Conservation (phyloP, 495 filamentous ascomycete genomes). For the Margaritispora aquatica region DNA sequence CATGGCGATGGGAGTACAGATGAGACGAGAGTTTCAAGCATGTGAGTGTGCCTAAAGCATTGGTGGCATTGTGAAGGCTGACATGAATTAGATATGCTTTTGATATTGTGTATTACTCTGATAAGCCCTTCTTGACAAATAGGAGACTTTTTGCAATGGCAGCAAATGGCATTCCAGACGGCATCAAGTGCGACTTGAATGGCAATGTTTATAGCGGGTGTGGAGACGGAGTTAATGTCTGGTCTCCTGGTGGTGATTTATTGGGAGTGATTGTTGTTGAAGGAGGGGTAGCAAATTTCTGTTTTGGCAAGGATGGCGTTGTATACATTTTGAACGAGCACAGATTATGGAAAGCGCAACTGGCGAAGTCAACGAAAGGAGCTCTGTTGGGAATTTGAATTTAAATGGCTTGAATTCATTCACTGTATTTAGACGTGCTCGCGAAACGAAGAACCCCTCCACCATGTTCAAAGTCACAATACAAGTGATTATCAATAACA, state of each 20-base stretch:
- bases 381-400: constrained; percentile 9
- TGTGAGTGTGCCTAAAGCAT: no score
- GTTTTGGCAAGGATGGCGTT: constrained; percentile 32
- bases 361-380: constrained; percentile 14
- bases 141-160: constrained; percentile 50
- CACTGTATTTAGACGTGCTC: background rate
- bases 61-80: background rate
- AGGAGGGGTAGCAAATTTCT: constrained; percentile 32
- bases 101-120: constrained; percentile 2
- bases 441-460: no score
- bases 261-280: constrained; percentile 39
- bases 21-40: constrained; percentile 1
- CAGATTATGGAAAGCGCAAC: constrained; percentile 29
- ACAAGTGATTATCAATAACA: no score
- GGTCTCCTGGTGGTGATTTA: constrained; percentile 45
- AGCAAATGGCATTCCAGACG: constrained; percentile 49
- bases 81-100: constrained; percentile 10
- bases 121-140: constrained; percentile 34
- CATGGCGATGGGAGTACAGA: constrained; percentile 7
- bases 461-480: no score
- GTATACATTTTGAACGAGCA: constrained; percentile 36
- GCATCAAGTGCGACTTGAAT: constrained; percentile 49
- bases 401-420: background rate
- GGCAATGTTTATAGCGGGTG: constrained; percentile 55
- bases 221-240: constrained; percentile 55